These are phyloP conservation scores for Colletotrichum spaethianum DNA, from an alignment of 2,329 filamentous ascomycete species.

Conservation along the genomic window DNA sequence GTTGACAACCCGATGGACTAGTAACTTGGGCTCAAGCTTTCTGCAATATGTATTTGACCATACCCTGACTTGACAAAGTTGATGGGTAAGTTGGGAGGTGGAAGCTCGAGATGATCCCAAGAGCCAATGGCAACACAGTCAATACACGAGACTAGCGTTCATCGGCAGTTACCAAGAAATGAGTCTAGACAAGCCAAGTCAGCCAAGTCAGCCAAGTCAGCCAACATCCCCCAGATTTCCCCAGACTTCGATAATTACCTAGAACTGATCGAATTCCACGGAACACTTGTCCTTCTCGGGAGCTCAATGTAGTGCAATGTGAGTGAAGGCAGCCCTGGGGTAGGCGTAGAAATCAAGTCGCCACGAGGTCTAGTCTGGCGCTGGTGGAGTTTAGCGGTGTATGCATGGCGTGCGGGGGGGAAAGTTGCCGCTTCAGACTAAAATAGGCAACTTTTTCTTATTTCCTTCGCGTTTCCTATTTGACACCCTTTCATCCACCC, in stretches of 20 bases:
- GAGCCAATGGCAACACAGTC: background rate
- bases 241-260: background rate
- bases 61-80: background rate
- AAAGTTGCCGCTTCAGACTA: conserved; percentile 17
- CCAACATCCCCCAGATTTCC: conserved; percentile 6
- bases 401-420: conserved; percentile 17
- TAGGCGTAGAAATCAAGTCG: conserved; percentile 6
- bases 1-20: background rate
- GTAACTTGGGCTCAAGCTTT: background rate
- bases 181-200: conserved; percentile 4
- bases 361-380: conserved; percentile 10
- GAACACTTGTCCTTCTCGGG: background rate
- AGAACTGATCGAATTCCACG: background rate
- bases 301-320: background rate
- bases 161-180: background rate
- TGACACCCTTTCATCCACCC: conserved; percentile 32
- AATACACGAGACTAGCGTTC: background rate
- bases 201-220: background rate
- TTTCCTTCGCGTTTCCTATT: conserved; percentile 36
- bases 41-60: background rate
- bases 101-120: background rate
- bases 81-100: background rate
- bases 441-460: conserved; percentile 23
- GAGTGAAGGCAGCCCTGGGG: background rate
- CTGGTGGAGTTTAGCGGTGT: conserved; percentile 31